Evolutionary conservation across 176 grass and related monocot genomes (phyloP), one percentile per base, ranked within the genome.

Genomic region (Leersia perrieri): DNA sequence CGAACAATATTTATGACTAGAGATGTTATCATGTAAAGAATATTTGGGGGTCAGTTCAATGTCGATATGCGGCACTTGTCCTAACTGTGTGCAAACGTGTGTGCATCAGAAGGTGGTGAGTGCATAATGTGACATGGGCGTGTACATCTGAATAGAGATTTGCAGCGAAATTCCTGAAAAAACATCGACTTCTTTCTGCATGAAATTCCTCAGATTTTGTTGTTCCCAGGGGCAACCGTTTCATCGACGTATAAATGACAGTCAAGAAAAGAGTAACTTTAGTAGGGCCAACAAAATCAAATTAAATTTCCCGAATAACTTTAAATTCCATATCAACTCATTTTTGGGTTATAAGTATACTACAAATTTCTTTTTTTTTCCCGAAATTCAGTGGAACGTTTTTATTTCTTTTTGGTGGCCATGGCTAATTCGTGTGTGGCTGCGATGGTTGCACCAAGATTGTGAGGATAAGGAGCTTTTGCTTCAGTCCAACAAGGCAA

Each of bases 391-490:
- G n/a, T n/a, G n/a, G n/a, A n/a, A n/a, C n/a, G n/a, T n/a, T n/a
- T n/a, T n/a, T n/a, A n/a, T n/a, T n/a, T n/a, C n/a, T n/a, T 30
- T 22, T 22, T 72, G 69, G 18, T 27, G 33, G 13, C 13, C 30
- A 16, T 0, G 36, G 51, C 62, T 75, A 89, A 63, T 76, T 62
- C 55, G 16, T 77, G 0, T 85, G 82, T 89, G 87, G 87, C 57
- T 77, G 70, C 64, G 57, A 16, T 27, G 14, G 36, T 45, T 9
- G 87, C 74, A 65, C 38, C 11, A 35, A 77, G 82, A 89, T 82
- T 28, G 4, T 41, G 42, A 81, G 72, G 87, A 89, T 85, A 89
- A 89, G 82, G 77, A 27, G 45, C 40, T 47, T n/a, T n/a, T 33
- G 11, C 39, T 7, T 8, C 27, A 42, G 28, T 66, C 4, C 34